These are phyloP conservation scores for Prototheca wickerhamii DNA, from an alignment of 163 green algal genomes.

Conservation along the genomic window DNA sequence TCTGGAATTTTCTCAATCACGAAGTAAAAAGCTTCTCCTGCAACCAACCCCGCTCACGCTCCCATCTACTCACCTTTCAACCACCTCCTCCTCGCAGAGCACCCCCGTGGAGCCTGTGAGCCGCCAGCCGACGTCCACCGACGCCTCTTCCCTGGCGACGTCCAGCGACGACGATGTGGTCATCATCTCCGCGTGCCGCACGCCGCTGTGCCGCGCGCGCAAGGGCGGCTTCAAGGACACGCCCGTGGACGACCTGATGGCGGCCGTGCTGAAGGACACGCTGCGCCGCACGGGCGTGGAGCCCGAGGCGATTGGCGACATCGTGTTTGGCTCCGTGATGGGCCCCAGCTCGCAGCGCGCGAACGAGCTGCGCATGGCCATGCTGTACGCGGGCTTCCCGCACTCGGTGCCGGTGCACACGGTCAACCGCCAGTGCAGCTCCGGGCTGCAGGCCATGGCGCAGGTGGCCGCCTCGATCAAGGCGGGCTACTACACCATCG, in stretches of 20 bases:
- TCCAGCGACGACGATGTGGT: slow-evolving; percentile 73
- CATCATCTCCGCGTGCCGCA: slow-evolving; percentile 79
- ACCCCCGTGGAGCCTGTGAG: not conserved
- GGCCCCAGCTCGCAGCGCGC: slow-evolving; percentile 84
- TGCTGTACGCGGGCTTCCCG: slow-evolving; percentile 90
- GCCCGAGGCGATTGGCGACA: slow-evolving; percentile 78
- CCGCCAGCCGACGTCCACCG: slow-evolving; percentile 40
- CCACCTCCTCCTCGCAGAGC: not conserved
- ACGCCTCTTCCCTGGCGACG: slow-evolving; percentile 52
- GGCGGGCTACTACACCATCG: slow-evolving; percentile 90
- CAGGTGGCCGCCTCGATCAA: slow-evolving; percentile 89
- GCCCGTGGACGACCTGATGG: slow-evolving; percentile 81
- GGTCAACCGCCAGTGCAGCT: slow-evolving; percentile 31
- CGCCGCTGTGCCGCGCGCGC: slow-evolving; percentile 40
- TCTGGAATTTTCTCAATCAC: too few species aligned
- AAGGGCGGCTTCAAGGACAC: slow-evolving; percentile 87
- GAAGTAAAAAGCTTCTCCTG: too few species aligned
- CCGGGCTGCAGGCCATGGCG: slow-evolving; percentile 91
- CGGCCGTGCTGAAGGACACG: slow-evolving; percentile 80
- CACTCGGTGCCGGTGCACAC: slow-evolving; percentile 87
- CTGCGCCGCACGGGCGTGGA: slow-evolving; percentile 69
- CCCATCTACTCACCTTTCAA: not conserved
- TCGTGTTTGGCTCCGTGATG: slow-evolving; percentile 92
- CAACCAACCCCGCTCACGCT: too few species aligned
- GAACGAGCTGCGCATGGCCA: slow-evolving; percentile 83